phyloP scores from a whole-genome alignment of 2,329 filamentous ascomycete species.

The Cercospora brassicicola region DNA sequence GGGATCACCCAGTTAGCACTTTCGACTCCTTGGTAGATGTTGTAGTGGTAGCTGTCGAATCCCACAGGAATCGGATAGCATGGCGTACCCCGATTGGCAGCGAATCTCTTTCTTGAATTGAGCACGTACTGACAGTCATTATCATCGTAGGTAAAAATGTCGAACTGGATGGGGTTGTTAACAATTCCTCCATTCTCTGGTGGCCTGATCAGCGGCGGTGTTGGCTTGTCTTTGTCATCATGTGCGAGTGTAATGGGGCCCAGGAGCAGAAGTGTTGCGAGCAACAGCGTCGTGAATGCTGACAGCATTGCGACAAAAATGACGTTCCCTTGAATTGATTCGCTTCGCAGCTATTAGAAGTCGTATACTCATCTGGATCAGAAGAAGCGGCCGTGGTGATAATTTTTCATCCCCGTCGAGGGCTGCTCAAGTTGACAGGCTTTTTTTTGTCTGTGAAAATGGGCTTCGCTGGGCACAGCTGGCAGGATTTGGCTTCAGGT shows the following conservation, averaged over 20 bases:
- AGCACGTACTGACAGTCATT: constrained; percentile 1
- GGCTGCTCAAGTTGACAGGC: not conserved
- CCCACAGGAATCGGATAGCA: not conserved
- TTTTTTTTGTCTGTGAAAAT: not conserved
- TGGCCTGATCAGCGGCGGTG: not conserved
- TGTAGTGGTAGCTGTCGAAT: constrained; percentile 5
- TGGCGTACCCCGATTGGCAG: not conserved
- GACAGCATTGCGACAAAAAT: not conserved
- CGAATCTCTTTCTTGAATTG: not conserved
- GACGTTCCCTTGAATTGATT: not conserved
- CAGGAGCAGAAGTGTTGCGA: constrained; percentile 1
- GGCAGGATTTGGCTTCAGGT: not conserved
- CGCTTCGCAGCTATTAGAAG: not conserved
- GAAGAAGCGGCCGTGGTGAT: not conserved
- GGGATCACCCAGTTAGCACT: not conserved
- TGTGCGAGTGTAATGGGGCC: not conserved
- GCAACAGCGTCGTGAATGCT: not conserved
- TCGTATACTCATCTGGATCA: not conserved
- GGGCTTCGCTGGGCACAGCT: not conserved
- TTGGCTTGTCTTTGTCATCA: not conserved
- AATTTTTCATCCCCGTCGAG: not conserved
- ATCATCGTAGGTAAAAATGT: constrained; percentile 3
- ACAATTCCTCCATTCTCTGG: not conserved
- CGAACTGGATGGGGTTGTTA: not conserved
- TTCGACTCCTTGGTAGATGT: not conserved